A percentile compares a stretch with the other conserved stretches of the same genome.
phyloP scores from a whole-genome alignment of 2,329 filamentous ascomycete species.

The Colletotrichum agaves region DNA sequence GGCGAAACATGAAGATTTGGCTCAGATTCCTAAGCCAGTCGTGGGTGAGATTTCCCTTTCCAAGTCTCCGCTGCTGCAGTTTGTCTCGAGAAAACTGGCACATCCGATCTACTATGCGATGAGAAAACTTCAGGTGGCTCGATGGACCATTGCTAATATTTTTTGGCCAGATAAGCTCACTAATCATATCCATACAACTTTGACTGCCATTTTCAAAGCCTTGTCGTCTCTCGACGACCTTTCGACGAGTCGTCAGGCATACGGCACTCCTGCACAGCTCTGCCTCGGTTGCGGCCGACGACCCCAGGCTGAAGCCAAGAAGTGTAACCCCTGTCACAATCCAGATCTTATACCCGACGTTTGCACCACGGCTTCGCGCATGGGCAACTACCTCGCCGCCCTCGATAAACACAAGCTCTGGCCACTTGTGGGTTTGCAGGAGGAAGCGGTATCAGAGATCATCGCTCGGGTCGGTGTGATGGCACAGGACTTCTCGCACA shows the following conservation, averaged over 20 bases:
- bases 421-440: background rate
- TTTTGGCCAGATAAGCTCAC: too few relatives aligned
- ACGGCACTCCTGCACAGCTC: background rate
- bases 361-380: background rate
- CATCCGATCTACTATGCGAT: too few relatives aligned
- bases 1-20: background rate
- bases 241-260: background rate
- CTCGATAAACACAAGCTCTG: background rate
- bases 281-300: conserved; percentile 7
- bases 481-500: background rate
- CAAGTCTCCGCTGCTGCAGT: background rate
- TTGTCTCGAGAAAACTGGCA: too few relatives aligned
- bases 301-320: conserved; percentile 1
- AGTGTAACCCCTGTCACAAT: conserved; percentile 11
- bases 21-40: background rate
- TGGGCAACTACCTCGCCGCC: conserved; percentile 13
- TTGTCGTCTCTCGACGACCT: background rate
- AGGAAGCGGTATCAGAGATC: background rate
- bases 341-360: background rate
- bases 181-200: too few relatives aligned
- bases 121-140: too few relatives aligned
- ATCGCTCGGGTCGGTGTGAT: background rate
- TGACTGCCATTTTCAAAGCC: background rate
- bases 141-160: too few relatives aligned
- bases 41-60: background rate